Evolutionary conservation across 768 basidiomycete species (phyloP), one percentile per base, ranked within the genome.

Genomic region (Tulasnella sp.): DNA sequence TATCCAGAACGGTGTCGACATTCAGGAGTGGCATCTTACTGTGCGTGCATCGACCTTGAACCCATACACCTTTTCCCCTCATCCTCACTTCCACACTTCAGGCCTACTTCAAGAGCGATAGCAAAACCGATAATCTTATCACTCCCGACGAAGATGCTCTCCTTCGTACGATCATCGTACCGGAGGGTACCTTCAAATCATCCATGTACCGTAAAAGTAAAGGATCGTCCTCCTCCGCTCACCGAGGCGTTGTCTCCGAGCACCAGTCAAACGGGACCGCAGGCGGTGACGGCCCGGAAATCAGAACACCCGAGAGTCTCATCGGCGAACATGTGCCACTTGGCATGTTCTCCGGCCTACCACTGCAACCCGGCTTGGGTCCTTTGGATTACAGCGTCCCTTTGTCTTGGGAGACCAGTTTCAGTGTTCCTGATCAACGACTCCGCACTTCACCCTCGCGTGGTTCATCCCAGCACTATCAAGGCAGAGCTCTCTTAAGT

Each of bases 21-120:
- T 80, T 50, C 79, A 80, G 72, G 75, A 80, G 58, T 80, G 79
- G 79, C 79, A 80, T 74, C n/a, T 80, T 7, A 80, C 79, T 42
- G 79, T 80, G 16, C 11, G 79, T 79, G 24, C 11, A 41, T 46
- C 44, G 37, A 28, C n/a, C 16, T 31, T 37, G 34, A 28, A 46
- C 3, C 58, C 77, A 78, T 28, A n/a, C 42, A 24, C 41, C 40
- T 22, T 77, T 6, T 58, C 76, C 4, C 41, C 14, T 31, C 42
- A 42, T 8, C 24, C n/a, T n/a, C n/a, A n/a, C n/a, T 6, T 22
- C 40, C 20, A 28, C 74, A 6, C 28, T 9, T 44, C 31, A 80
- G 79, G 79, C 79, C 37, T 80, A 80, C 79, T 80, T 80, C 69
- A 72, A 72, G 46, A 72, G 75, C 44, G 79, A 80, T 40, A 60